These are phyloP conservation scores for Nakazawaea anatomiae DNA, from an alignment of 805 yeast species.

Conservation along the genomic window DNA sequence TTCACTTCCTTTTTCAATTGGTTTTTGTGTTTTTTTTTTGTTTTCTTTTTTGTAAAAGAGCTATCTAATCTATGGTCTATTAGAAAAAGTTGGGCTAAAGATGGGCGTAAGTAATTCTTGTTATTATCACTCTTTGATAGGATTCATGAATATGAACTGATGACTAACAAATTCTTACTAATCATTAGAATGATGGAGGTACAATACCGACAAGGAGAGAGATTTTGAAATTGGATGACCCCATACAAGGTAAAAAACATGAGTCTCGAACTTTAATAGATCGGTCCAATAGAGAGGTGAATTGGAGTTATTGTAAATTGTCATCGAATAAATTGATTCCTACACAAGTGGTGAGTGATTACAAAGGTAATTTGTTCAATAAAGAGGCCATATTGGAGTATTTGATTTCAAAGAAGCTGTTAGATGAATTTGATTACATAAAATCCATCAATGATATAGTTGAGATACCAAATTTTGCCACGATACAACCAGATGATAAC, in stretches of 20 bases:
- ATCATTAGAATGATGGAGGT: constrained; percentile 63
- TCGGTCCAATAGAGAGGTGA: constrained; percentile 20
- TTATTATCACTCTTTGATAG: no score
- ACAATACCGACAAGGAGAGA: constrained; percentile 57
- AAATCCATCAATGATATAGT: constrained; percentile 37
- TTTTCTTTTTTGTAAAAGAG: no score
- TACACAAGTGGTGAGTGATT: constrained; percentile 53
- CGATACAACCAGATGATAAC: constrained; percentile 24
- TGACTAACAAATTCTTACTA: constrained; percentile 2
- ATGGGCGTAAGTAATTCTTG: constrained; percentile 8
- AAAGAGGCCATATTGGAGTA: constrained; percentile 58
- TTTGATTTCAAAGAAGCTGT: constrained; percentile 19
- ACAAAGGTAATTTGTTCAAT: constrained; percentile 56
- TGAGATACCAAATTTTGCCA: constrained; percentile 20
- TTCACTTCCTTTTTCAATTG: no score
- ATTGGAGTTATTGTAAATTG: constrained; percentile 44
- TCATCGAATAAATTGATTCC: constrained; percentile 41
- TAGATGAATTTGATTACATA: constrained; percentile 25
- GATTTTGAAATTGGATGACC: constrained; percentile 23
- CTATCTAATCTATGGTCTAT: no score
- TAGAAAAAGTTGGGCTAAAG: neutral
- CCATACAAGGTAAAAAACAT: constrained; percentile 11
- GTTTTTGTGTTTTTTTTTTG: neutral
- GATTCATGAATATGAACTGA: no score
- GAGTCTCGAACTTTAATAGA: constrained; percentile 13